Percentiles rank a stretch among this genome's conserved stretches.
These are phyloP conservation scores for Fusarium guadeloupense DNA, from an alignment of 2,329 filamentous ascomycete genomes.

Conservation along the genomic window DNA sequence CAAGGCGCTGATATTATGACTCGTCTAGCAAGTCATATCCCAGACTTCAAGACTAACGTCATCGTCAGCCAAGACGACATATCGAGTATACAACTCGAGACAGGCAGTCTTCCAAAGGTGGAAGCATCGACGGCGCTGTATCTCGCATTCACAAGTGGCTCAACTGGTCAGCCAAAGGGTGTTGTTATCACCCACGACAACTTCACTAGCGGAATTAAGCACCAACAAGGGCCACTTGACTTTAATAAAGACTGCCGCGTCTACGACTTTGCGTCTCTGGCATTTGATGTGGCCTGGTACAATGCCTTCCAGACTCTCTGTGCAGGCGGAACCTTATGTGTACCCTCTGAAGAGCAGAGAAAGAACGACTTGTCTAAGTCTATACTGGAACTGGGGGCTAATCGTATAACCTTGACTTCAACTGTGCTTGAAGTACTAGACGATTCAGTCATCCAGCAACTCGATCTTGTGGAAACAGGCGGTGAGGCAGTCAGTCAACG, in stretches of 20 bases:
- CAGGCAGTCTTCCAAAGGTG: too few species aligned
- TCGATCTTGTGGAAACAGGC: not conserved
- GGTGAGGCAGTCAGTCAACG: not conserved
- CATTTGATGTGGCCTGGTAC: constrained; percentile 28
- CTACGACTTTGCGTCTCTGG: constrained; percentile 32
- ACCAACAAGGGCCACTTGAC: constrained; percentile 2
- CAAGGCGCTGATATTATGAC: not conserved
- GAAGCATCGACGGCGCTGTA: not conserved
- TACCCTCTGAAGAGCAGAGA: constrained; percentile 59
- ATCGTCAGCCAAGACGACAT: not conserved
- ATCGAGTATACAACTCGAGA: not conserved
- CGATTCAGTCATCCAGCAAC: too few species aligned
- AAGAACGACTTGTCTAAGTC: constrained; percentile 57
- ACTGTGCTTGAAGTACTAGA: not conserved
- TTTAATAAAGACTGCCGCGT: constrained; percentile 15
- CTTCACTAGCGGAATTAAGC: constrained; percentile 5
- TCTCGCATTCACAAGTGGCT: constrained; percentile 13
- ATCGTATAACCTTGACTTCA: not conserved
- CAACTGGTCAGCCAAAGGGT: constrained; percentile 11
- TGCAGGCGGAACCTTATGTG: constrained; percentile 58
- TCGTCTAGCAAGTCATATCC: not conserved
- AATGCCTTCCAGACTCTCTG: constrained; percentile 17
- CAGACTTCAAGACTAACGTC: too few species aligned
- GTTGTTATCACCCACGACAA: constrained; percentile 14
- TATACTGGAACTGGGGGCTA: constrained; percentile 48